These are phyloP conservation scores for Backusella morwellensis DNA, from an alignment of 192 early-diverging fungal species.

Conservation along the genomic window DNA sequence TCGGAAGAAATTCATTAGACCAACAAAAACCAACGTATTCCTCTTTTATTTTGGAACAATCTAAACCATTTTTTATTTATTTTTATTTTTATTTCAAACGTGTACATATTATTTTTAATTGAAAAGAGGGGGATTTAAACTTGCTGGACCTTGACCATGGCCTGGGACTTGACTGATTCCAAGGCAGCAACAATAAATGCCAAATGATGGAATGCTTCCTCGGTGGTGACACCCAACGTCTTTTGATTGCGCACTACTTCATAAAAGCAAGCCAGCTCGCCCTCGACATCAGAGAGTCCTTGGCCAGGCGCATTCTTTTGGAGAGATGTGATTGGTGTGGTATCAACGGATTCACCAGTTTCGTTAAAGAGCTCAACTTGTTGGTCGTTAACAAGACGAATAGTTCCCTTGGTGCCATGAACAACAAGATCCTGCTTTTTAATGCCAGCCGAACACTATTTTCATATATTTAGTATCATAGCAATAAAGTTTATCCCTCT, in stretches of 20 bases:
- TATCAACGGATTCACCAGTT: constrained; percentile 13
- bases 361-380: constrained; percentile 14
- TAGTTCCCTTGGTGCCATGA: constrained; percentile 25
- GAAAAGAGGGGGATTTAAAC: neutral
- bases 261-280: constrained; percentile 30
- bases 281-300: constrained; percentile 35
- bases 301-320: neutral
- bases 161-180: constrained; percentile 27
- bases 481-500: neutral
- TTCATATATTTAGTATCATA: neutral
- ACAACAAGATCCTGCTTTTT: constrained; percentile 19
- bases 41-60: too few relatives aligned
- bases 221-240: constrained; percentile 15
- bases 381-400: constrained; percentile 18
- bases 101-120: neutral
- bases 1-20: neutral
- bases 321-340: neutral
- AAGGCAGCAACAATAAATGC: constrained; percentile 33
- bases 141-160: constrained; percentile 1
- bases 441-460: constrained; percentile 27
- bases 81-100: neutral
- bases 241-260: constrained; percentile 17
- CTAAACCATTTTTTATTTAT: neutral
- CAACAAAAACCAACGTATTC: neutral
- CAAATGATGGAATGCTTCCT: constrained; percentile 36